Conservation (phyloP, 495 filamentous ascomycete genomes). For the Daldinia bambusicola region DNA sequence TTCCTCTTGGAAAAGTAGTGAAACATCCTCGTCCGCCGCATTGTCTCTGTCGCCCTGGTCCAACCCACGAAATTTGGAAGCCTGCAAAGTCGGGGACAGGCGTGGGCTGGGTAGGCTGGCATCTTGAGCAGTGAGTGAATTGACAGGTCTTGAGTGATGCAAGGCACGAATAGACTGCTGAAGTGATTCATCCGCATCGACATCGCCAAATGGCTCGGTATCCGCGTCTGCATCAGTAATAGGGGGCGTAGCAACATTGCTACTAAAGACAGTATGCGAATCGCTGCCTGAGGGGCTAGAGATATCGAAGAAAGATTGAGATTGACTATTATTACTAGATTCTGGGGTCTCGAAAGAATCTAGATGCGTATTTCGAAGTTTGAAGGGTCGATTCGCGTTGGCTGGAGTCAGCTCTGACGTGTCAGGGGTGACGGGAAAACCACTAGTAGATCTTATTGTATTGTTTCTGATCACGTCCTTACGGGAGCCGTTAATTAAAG, state of each 20-base stretch:
- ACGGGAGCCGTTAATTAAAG: conserved; percentile 45
- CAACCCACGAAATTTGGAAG: conserved; percentile 66
- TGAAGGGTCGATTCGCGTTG: conserved; percentile 45
- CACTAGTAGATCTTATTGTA: conserved; percentile 37
- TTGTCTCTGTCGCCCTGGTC: conserved; percentile 55
- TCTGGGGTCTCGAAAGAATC: conserved; percentile 52
- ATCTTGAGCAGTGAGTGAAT: conserved; percentile 77
- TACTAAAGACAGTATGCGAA: conserved; percentile 59
- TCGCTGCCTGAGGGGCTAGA: conserved; percentile 59
- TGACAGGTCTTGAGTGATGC: conserved; percentile 61
- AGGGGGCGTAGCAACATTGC: conserved; percentile 66
- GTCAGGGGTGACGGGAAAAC: conserved; percentile 61
- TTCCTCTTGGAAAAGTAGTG: conserved; percentile 38
- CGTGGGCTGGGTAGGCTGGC: conserved; percentile 94
- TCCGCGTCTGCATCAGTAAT: conserved; percentile 66
- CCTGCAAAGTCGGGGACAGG: conserved; percentile 88
- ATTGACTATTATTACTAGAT: conserved; percentile 55
- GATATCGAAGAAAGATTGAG: conserved; percentile 58
- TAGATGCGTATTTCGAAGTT: conserved; percentile 47
- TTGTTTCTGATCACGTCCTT: conserved; percentile 43
- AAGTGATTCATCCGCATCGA: conserved; percentile 56
- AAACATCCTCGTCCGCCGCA: conserved; percentile 47
- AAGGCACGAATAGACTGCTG: conserved; percentile 52
- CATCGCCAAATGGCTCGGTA: conserved; percentile 61
- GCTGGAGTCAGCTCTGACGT: conserved; percentile 51